A percentile compares a stretch with the other conserved stretches of the same genome.
phyloP scores from a whole-genome alignment of 371 early-diverging fungal species.

The Mucor lusitanicus region DNA sequence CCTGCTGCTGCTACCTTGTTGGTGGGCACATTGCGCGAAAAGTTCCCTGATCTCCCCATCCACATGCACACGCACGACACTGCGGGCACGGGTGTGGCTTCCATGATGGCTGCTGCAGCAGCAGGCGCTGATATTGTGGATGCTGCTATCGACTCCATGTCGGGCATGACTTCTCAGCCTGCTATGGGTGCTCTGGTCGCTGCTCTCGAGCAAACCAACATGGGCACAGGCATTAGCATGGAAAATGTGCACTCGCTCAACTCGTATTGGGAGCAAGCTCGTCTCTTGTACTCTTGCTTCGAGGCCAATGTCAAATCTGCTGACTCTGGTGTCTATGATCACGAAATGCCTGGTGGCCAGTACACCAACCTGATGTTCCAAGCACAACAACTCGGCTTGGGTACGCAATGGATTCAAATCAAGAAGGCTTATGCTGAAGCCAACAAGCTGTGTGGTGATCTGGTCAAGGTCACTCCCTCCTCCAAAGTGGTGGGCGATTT shows the following conservation, averaged over 20 bases:
- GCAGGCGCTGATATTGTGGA: slow-evolving; percentile 96
- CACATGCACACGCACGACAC: slow-evolving; percentile 98
- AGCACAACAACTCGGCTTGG: slow-evolving; percentile 89
- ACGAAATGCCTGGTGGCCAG: slow-evolving; percentile 97
- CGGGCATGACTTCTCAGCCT: slow-evolving; percentile 95
- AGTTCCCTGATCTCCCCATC: slow-evolving; percentile 91
- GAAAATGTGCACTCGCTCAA: slow-evolving; percentile 81
- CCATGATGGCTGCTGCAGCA: slow-evolving; percentile 88
- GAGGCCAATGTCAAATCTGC: slow-evolving; percentile 87
- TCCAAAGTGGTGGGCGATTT: slow-evolving; percentile 97
- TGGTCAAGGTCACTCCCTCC: slow-evolving; percentile 96
- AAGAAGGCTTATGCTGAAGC: slow-evolving; percentile 91
- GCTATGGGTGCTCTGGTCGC: slow-evolving; percentile 94
- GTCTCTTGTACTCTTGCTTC: slow-evolving; percentile 92
- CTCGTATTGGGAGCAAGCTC: slow-evolving; percentile 94
- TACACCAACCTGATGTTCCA: slow-evolving; percentile 98
- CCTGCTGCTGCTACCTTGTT: slow-evolving; percentile 86
- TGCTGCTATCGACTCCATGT: slow-evolving; percentile 91
- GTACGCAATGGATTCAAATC: slow-evolving; percentile 91
- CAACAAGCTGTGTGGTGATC: slow-evolving; percentile 91
- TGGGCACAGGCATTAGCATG: slow-evolving; percentile 82
- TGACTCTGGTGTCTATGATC: slow-evolving; percentile 90
- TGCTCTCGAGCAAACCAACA: slow-evolving; percentile 73
- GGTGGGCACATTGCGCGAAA: slow-evolving; percentile 79
- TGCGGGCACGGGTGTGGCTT: slow-evolving; percentile 94